A percentile compares a stretch with the other conserved stretches of the same genome.
phyloP scores from a whole-genome alignment of 345 rosid species.

The Raphanus raphanistrum region DNA sequence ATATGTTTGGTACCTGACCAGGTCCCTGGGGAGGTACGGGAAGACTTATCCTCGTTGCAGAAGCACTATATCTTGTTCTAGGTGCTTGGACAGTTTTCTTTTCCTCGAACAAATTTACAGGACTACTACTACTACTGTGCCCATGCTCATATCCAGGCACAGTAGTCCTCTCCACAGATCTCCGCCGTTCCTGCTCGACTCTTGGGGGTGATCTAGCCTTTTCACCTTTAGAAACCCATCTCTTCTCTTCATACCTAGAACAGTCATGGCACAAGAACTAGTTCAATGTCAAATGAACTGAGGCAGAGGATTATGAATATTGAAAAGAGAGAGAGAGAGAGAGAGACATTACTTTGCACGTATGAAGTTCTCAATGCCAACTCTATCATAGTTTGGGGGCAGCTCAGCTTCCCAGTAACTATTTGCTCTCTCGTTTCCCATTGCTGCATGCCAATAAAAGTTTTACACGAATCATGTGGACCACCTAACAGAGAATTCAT shows the following conservation, averaged over 20 bases:
- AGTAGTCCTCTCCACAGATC: constrained; percentile 57
- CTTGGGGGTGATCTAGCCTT: constrained; percentile 66
- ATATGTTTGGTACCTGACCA: constrained; percentile 55
- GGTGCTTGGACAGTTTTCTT: constrained; percentile 53
- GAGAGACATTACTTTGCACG: constrained; percentile 71
- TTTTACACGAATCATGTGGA: too few relatives aligned
- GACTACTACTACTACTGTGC: constrained; percentile 45
- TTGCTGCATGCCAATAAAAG: constrained; percentile 56
- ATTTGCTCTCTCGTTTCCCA: constrained; percentile 96
- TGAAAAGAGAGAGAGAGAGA: constrained; percentile 18
- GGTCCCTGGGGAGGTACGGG: constrained; percentile 79
- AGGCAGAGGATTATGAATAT: too few relatives aligned
- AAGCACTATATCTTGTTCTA: constrained; percentile 46
- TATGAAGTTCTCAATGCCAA: constrained; percentile 90
- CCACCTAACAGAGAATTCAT: constrained; percentile 1
- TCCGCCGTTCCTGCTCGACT: constrained; percentile 56
- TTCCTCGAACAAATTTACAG: constrained; percentile 64
- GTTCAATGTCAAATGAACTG: not conserved
- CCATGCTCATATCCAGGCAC: constrained; percentile 52
- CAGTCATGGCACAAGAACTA: constrained; percentile 15
- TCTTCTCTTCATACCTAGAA: constrained; percentile 83
- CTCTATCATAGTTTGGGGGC: constrained; percentile 90
- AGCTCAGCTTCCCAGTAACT: constrained; percentile 97
- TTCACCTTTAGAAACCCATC: constrained; percentile 83
- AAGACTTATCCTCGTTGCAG: constrained; percentile 57